These are phyloP conservation scores for Alnus rubra DNA, from an alignment of 306 rosid species.

Conservation along the genomic window DNA sequence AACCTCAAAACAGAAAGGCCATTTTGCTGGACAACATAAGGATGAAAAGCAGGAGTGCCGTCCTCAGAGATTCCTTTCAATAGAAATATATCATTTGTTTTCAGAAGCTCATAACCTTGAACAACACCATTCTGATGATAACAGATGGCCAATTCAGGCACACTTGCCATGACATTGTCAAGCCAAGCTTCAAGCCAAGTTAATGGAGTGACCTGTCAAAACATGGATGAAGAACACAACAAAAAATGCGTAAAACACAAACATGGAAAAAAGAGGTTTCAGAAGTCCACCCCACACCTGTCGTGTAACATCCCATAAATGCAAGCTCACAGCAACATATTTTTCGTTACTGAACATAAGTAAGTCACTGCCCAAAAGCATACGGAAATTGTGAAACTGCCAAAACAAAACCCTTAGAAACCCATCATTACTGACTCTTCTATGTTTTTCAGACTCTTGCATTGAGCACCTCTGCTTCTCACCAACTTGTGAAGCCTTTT, in stretches of 20 bases:
- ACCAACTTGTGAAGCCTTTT: conserved; percentile 78
- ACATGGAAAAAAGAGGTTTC: conserved; percentile 5
- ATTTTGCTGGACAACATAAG: conserved; percentile 90
- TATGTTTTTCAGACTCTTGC: conserved; percentile 86
- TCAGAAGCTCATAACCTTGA: conserved; percentile 92
- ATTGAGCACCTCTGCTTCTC: conserved; percentile 65
- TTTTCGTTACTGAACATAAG: conserved; percentile 93
- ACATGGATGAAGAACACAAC: conserved; percentile 18
- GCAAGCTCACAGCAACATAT: conserved; percentile 95
- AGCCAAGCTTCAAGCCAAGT: conserved; percentile 99
- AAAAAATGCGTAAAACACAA: conserved; percentile 23
- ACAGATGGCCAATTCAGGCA: conserved; percentile 95
- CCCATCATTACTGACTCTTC: conserved; percentile 66
- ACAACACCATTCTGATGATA: conserved; percentile 95
- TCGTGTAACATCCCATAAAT: conserved; percentile 90
- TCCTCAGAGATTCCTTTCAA: conserved; percentile 92
- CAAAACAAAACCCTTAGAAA: conserved; percentile 85
- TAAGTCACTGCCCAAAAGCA: conserved; percentile 94
- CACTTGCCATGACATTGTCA: conserved; percentile 99
- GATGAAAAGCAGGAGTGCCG: conserved; percentile 94
- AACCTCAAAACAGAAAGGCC: conserved; percentile 97
- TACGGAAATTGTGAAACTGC: conserved; percentile 97
- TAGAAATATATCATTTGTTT: conserved; percentile 90
- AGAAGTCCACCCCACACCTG: conserved; percentile 52
- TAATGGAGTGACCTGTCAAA: conserved; percentile 77